Percentiles rank a stretch among this genome's conserved stretches.
phyloP scores from a whole-genome alignment of 2,329 filamentous ascomycete species.

The Curvularia verruculosa region DNA sequence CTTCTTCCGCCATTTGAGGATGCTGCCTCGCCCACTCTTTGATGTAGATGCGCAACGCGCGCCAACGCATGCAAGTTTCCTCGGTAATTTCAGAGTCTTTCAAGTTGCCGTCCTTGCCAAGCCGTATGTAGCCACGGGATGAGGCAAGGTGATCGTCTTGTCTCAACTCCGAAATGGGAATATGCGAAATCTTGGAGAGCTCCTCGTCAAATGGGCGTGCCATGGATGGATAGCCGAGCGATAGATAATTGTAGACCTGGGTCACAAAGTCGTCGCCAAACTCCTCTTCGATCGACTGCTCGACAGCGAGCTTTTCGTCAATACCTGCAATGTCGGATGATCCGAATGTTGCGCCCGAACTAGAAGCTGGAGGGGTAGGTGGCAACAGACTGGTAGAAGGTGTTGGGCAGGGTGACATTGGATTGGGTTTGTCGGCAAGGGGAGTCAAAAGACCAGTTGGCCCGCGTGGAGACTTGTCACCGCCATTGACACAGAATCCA shows the following conservation, averaged over 20 bases:
- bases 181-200: conserved; percentile 77
- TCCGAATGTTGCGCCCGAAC: conserved; percentile 22
- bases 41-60: conserved; percentile 81
- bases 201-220: conserved; percentile 85
- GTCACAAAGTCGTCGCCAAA: conserved; percentile 87
- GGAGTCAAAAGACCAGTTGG: conserved; percentile 60
- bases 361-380: conserved; percentile 47
- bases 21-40: conserved; percentile 89
- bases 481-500: conserved; percentile 65
- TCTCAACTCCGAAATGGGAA: conserved; percentile 71
- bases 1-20: conserved; percentile 64
- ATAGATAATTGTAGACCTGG: conserved; percentile 96
- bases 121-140: conserved; percentile 74
- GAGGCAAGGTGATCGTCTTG: conserved; percentile 70
- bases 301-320: conserved; percentile 50
- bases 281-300: conserved; percentile 64
- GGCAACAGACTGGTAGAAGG: conserved; percentile 41
- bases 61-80: conserved; percentile 75
- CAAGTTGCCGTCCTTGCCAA: conserved; percentile 54
- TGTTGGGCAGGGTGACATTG: conserved; percentile 50
- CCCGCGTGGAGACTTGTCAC: conserved; percentile 49
- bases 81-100: conserved; percentile 58
- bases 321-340: conserved; percentile 50
- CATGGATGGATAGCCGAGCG: conserved; percentile 85
- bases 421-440: conserved; percentile 48